Evolutionary conservation across 257 asterid genomes (phyloP).

Genomic region (Ophiorrhiza pumila): DNA sequence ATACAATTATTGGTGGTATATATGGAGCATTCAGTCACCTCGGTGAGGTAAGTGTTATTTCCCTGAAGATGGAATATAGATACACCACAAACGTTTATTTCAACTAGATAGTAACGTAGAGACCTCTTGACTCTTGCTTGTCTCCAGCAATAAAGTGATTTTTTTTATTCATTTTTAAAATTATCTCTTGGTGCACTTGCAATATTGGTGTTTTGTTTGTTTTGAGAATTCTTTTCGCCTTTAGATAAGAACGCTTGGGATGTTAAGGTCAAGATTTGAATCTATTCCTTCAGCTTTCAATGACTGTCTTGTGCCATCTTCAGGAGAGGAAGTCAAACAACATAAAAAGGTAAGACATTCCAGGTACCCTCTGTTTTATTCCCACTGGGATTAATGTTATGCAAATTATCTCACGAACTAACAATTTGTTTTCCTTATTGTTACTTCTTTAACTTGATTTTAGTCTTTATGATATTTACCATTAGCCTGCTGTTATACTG

Average conservation of each 20-base stretch:
- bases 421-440: background rate
- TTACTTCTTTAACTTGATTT: background rate
- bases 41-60: conserved; percentile 74
- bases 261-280: conserved; percentile 93
- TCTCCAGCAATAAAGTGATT: background rate
- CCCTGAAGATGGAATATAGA: background rate
- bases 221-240: conserved; percentile 15
- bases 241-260: conserved; percentile 96
- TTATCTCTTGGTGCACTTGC: background rate
- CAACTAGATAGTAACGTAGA: background rate
- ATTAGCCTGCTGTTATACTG: conserved; percentile 11
- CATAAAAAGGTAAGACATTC: conserved; percentile 43
- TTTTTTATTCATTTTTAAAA: background rate
- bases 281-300: conserved; percentile 91
- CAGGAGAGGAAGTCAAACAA: conserved; percentile 51
- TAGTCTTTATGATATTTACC: background rate
- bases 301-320: conserved; percentile 71
- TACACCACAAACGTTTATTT: background rate
- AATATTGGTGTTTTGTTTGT: background rate
- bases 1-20: conserved; percentile 88
- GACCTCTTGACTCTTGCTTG: background rate
- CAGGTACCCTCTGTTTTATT: conserved; percentile 21
- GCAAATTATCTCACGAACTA: background rate
- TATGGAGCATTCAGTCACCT: conserved; percentile 98
- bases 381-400: background rate